Base-by-base conservation (phyloP, 495 filamentous ascomycete genomes). In the Chaetomium fimeti region DNA sequence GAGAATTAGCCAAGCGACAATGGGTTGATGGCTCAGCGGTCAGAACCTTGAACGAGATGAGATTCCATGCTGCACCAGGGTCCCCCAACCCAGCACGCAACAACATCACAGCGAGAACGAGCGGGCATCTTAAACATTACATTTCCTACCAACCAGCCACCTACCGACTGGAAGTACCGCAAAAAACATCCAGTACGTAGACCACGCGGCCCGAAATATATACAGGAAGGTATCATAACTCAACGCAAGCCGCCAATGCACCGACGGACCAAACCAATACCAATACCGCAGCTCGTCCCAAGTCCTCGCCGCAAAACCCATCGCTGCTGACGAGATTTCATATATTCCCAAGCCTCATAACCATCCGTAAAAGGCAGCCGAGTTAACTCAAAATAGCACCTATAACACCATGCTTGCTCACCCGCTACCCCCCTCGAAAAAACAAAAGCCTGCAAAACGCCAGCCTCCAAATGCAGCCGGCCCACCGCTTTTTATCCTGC, bases 321-420 rank as follows among this genome's bases (percentile, higher is more conserved):
- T n/a, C 20, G 45, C 45, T 49, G 20, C 3, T 1, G 11, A 24
- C 24, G 16, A 24, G 45, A 8, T 18, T 16, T n/a, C 45, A 11
- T 11, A 11, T 5, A 24, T 24, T 24, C 15, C n/a, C 45, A 8
- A 49, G 18, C 45, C 45, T 11, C n/a, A 22, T 20, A 24, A 49
- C 45, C 45, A 20, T 47, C 29, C 29, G 20, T 18, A 49, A 20
- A 8, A 49, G 24, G 40, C 2, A 43, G 40, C 45, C 18, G 4
- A 49, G 18, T 49, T 49, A 18, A 24, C 45, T n/a, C n/a, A 8
- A 22, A 49, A 4, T 7, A 20, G 45, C 45, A 49, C 45, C 45
- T n/a, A 49, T 43, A 49, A 49, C 45, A 49, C 45, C 45, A 49
- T 24, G 45, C 45, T 49, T 8, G 45, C 18, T 49, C n/a, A 18